Base-by-base conservation (phyloP, 179 eudicot species). In the Amaranthus tricolor region DNA sequence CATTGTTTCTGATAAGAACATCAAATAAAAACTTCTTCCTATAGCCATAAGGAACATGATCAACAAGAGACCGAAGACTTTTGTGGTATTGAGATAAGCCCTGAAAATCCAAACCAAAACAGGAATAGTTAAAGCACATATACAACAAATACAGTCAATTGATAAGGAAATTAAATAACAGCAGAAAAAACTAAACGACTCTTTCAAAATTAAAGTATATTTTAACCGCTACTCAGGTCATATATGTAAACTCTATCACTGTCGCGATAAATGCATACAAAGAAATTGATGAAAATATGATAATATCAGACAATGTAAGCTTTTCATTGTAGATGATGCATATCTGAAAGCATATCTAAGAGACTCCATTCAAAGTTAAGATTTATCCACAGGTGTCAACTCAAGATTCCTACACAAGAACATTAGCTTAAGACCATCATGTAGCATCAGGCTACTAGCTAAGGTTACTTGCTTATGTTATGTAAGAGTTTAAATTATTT, bases 1-100 rank as follows among this genome's bases (percentile, higher is more conserved):
- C 96, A 81, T 93, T 91, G 78, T 96, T 91, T 81, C 86, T 91
- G 47, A 94, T 84, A 64, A 96, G 97, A 70, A 94, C 90, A 78
- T 93, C 99, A 81, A 96, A 86, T 66, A 91, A 86, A 43, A 91
- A 76, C 71, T 80, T 90, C 84, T 86, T 90, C 75, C 92, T 85
- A 77, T 85, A 89, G 67, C 98, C 97, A 88, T 88, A 91, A 74
- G 99, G 98, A 56, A 91, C 88, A 59, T 93, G 92, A 80, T 91
- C 97, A 52, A 97, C 98, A 87, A 96, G 86, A 24, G 88, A 86
- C 67, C 89, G 90, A 73, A 93, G 85, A 74, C 93, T 86, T 82
- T 96, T 96, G 84, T 89, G 99, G 48, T 86, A 88, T 79, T 96
- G 99, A 70, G 99, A 91, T 82, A 96, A 87, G 71, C 99, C 96